Conservation (phyloP, 2,329 filamentous ascomycete species). For the Metarhizium album region DNA sequence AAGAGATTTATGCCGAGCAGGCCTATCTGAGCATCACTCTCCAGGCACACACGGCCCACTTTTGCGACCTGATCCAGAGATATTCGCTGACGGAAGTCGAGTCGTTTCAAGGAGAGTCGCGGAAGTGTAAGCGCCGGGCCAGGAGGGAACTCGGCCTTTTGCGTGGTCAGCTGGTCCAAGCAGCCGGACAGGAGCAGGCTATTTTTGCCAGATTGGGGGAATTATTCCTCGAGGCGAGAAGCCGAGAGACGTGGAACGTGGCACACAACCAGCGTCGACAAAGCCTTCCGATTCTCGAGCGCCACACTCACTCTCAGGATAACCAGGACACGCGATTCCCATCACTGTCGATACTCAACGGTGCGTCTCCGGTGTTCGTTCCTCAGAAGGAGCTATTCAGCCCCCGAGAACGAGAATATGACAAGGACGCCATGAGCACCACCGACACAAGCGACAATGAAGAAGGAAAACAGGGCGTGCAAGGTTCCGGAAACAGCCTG, state of each 20-base stretch:
- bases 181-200: constrained; percentile 33
- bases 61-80: constrained; percentile 26
- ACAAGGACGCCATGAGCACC: background rate
- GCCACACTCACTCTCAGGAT: background rate
- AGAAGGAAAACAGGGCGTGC: background rate
- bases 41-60: constrained; percentile 26
- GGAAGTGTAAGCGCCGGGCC: constrained; percentile 20
- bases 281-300: background rate
- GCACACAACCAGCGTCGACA: constrained; percentile 15
- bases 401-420: background rate
- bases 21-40: constrained; percentile 34
- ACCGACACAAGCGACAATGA: background rate
- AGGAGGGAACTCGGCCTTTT: constrained; percentile 33
- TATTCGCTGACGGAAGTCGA: constrained; percentile 27
- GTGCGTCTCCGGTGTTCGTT: constrained; percentile 20
- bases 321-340: no score
- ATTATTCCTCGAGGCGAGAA: constrained; percentile 37
- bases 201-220: constrained; percentile 37
- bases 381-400: constrained; percentile 9
- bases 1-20: constrained; percentile 34
- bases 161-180: constrained; percentile 31
- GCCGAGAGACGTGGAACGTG: constrained; percentile 28
- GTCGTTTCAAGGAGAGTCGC: constrained; percentile 13
- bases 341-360: constrained; percentile 15
- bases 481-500: background rate